These are phyloP conservation scores for Verticillium longisporum DNA, from an alignment of 2,329 filamentous ascomycete genomes.

Conservation along the genomic window DNA sequence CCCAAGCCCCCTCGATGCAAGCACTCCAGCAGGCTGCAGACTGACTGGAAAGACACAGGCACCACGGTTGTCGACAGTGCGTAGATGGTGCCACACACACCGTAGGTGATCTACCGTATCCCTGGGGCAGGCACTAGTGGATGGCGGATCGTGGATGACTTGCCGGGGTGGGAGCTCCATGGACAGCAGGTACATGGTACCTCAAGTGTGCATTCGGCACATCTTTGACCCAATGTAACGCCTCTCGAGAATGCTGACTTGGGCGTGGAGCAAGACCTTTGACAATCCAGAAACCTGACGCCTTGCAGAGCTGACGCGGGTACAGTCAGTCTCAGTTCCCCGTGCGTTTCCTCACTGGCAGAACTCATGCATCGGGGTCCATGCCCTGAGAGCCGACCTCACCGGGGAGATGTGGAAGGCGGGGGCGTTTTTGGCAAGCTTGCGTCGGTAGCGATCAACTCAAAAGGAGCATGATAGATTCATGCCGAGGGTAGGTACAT, in stretches of 20 bases:
- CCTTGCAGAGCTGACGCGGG: too few species aligned
- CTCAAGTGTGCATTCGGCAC: not conserved
- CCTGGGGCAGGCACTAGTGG: not conserved
- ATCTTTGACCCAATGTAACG: not conserved
- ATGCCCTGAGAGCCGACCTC: not conserved
- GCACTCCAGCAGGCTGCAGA: not conserved
- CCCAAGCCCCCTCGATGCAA: not conserved
- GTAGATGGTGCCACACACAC: not conserved
- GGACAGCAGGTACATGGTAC: not conserved
- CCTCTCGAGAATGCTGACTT: not conserved
- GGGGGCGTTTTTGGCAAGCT: not conserved
- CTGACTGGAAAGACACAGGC: not conserved
- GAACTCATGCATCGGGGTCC: not conserved
- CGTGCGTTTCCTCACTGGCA: not conserved
- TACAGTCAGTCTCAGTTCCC: too few species aligned
- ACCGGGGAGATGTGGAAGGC: not conserved
- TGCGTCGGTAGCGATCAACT: not conserved
- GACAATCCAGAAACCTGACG: too few species aligned
- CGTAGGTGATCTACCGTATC: not conserved
- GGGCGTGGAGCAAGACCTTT: too few species aligned
- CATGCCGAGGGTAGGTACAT: not conserved
- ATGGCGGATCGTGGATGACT: not conserved
- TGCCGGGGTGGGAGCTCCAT: not conserved
- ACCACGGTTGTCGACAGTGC: not conserved
- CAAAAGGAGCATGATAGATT: not conserved